phyloP scores from a whole-genome alignment of 2,329 filamentous ascomycete genomes.

The Scolecobasidium constrictum region DNA sequence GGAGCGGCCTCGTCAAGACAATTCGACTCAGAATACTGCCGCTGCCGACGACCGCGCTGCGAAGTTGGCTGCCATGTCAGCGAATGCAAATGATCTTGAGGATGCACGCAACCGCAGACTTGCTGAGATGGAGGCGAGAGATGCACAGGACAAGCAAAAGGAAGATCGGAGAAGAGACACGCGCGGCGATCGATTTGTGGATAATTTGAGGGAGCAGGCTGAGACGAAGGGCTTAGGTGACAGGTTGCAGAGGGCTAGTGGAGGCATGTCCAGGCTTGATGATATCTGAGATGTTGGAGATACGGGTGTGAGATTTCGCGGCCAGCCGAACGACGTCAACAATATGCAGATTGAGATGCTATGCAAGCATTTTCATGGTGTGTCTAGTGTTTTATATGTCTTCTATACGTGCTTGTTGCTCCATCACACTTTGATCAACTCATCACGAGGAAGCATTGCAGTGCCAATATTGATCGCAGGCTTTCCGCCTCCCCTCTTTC shows the following conservation, averaged over 20 bases:
- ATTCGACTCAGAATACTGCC: slow-evolving; percentile 4
- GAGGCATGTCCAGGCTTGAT: slow-evolving; percentile 5
- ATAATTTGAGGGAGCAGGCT: slow-evolving; percentile 4
- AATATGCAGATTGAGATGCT: no score
- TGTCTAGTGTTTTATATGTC: no score
- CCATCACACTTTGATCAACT: no score
- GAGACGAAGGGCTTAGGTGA: slow-evolving; percentile 6
- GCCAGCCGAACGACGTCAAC: no score
- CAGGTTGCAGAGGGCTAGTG: slow-evolving; percentile 3
- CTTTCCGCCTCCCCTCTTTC: no score
- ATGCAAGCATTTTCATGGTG: no score
- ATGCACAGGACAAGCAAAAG: slow-evolving; percentile 4
- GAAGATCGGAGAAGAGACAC: slow-evolving; percentile 5
- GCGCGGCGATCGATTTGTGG: slow-evolving; percentile 5
- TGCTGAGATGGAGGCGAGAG: slow-evolving; percentile 8
- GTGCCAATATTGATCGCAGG: no score
- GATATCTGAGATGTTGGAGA: no score
- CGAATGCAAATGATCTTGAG: slow-evolving; percentile 8
- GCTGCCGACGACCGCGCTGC: slow-evolving; percentile 7
- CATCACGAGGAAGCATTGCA: no score
- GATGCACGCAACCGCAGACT: slow-evolving; percentile 7
- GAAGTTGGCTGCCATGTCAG: slow-evolving; percentile 11
- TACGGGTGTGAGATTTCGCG: no score
- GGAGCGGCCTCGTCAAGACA: not conserved
- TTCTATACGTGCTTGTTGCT: no score